phyloP scores from a whole-genome alignment of 345 rosid species.

The Bruguiera sexangula region DNA sequence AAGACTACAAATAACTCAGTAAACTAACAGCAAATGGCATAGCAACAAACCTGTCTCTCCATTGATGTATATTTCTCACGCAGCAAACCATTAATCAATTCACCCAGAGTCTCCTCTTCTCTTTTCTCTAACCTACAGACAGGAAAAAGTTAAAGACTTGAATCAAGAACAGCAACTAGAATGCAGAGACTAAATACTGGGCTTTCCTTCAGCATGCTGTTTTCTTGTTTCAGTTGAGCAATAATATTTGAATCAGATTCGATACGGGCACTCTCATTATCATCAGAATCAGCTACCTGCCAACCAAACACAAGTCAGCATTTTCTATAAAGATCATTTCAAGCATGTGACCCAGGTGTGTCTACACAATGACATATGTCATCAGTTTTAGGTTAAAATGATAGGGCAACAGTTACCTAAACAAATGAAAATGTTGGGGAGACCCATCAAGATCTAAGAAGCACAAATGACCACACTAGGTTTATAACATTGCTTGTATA shows the following conservation, averaged over 20 bases:
- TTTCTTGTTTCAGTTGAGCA: slow-evolving; percentile 54
- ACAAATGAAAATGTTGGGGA: no score
- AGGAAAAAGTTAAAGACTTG: neutral
- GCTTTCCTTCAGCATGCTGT: slow-evolving; percentile 52
- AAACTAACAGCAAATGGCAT: no score
- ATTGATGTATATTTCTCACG: slow-evolving; percentile 47
- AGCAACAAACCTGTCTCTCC: slow-evolving; percentile 48
- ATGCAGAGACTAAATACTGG: slow-evolving; percentile 19
- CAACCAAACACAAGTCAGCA: slow-evolving; percentile 2
- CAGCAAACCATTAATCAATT: slow-evolving; percentile 33
- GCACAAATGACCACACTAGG: no score
- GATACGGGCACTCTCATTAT: slow-evolving; percentile 14
- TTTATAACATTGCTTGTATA: no score
- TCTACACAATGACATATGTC: no score
- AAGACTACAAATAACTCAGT: no score
- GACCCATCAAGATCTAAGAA: no score
- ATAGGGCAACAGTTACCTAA: no score
- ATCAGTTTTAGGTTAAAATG: no score
- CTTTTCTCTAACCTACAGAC: slow-evolving; percentile 40
- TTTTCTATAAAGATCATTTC: no score
- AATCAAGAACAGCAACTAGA: neutral
- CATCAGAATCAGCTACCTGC: slow-evolving; percentile 30
- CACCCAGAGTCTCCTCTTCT: slow-evolving; percentile 22
- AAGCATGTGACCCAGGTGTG: no score
- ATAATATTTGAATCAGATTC: slow-evolving; percentile 27